Base-by-base conservation (phyloP, 768 basidiomycete species). In the Tricholoma matsutake region DNA sequence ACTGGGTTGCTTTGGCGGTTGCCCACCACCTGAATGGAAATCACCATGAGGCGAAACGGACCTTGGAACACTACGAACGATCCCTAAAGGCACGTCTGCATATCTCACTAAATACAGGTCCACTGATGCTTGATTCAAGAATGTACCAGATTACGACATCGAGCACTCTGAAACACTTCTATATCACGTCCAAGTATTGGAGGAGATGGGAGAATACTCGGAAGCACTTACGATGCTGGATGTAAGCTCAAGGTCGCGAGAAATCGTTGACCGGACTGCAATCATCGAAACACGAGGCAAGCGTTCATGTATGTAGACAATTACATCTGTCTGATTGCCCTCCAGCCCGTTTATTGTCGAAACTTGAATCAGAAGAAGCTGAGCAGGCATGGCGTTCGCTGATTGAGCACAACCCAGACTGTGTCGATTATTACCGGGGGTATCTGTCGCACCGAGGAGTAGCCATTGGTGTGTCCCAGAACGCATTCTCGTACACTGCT, bases 1-100 rank as follows among this genome's bases (percentile, higher is more conserved):
- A 95, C 71, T 99, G 97, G 97, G 75, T 94, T 57, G 92, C 84
- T 1, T 80, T 95, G 52, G 94, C 94, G 13, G 84, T 98, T 28
- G 94, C 96, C 3, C 88, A 93, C 72, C 89, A 94, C 68, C 81
- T 98, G 14, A 90, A 86, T 60, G 89, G 89, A 6, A 88, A 95
- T 63, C 72, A 85, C 3, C 67, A 72, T 10, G 89, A 92, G 66
- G 88, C 94, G 2, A 83, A 83, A 68, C 83, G 83, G 29, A 84
- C 92, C 1, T 72, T 96, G 29, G 86, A 91, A 59, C 83, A 86
- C 51, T 92, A 94, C 68, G 82, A 88, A 63, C 75, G 71, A 20
- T 86, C 82, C 7, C 73, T 94, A 28, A 92, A 94, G 82, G 91
- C 89, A 61, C 35, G 79, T 71, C 39, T 57, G n/a, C 8, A 22